Evolutionary conservation across 225 moss, liverwort and hornwort genomes (phyloP).

Genomic region (Polytrichum formosum): DNA sequence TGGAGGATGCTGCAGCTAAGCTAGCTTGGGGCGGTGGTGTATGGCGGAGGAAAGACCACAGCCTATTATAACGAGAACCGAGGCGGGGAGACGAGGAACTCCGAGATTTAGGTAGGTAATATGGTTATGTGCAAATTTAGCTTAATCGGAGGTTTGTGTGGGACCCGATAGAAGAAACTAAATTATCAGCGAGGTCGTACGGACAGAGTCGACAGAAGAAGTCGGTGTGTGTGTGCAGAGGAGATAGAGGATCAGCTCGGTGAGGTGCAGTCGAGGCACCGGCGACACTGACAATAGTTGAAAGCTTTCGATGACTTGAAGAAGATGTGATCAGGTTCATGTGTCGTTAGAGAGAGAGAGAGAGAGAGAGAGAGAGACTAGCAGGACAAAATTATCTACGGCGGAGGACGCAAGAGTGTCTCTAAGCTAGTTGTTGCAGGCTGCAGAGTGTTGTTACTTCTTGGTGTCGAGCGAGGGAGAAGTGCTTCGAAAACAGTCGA

Average conservation of each 20-base stretch:
- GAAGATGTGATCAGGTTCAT: not conserved
- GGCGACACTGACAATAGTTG: not conserved
- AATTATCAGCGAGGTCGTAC: too few species aligned
- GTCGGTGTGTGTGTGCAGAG: not conserved
- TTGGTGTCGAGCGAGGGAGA: not conserved
- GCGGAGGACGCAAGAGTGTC: not conserved
- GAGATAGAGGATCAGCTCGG: not conserved
- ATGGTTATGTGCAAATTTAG: slow-evolving; percentile 1
- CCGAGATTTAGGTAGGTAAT: not conserved
- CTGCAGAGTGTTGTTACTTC: not conserved
- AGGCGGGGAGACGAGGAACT: not conserved
- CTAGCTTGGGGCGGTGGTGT: too few species aligned
- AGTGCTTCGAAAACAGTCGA: not conserved
- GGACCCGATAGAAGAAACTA: not conserved
- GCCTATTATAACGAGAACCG: too few species aligned
- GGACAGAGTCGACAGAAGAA: not conserved
- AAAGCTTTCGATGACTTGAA: not conserved
- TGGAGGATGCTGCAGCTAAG: too few species aligned
- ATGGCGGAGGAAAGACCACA: too few species aligned
- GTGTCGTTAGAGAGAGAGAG: not conserved
- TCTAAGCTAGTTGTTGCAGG: not conserved
- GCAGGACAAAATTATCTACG: not conserved
- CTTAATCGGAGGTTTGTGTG: not conserved
- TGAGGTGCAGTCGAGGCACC: not conserved
- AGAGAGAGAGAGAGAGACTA: not conserved